Evolutionary conservation across 805 yeast genomes (phyloP), one percentile per base, ranked within the genome.

Genomic region (Lipomyces yamadae): DNA sequence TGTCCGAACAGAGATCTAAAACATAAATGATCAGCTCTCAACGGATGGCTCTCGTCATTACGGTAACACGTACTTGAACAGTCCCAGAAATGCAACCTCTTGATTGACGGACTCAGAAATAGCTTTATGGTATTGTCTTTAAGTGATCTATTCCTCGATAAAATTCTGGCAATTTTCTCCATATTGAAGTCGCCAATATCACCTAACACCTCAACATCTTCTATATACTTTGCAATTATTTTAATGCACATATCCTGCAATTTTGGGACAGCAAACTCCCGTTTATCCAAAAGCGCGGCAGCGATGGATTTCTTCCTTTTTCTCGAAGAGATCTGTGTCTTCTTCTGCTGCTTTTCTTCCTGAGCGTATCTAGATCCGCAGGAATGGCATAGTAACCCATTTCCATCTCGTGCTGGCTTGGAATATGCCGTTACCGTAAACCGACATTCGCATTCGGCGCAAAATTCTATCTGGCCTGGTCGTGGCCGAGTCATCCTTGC

Each of bases 201-300:
- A 50, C 98, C 98, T 61, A 95, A 81, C 2, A 84, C 87, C 4
- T 93, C 96, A 60, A 90, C 92, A 68, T 86, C 89, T 72, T 84
- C 86, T 70, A 91, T 91, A 72, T 88, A 84, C 42, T 81, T 81
- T 0, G 92, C 86, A 45, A 91, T 86, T 18, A 85, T 81, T 37
- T 82, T 79, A 68, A 95, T 90, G 73, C 98, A 91, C 30, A 89
- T 74, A 71, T 92, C 97, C 77, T 92, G 98, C 53, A 95, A 80
- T 8, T 90, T 82, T 1, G 96, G 89, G 3, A 90, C 76, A 62
- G 79, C 81, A 45, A 84, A 86, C 30, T 85, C 86, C 64, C 86
- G 84, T 73, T 87, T 84, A 73, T 95, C 93, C 60, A 95, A 80
- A 56, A 95, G 81, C 2, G 97, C 96, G 64, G 88, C 90, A 0